Conservation (phyloP, 2,329 filamentous ascomycete genomes). For the Stachybotrys elegans region DNA sequence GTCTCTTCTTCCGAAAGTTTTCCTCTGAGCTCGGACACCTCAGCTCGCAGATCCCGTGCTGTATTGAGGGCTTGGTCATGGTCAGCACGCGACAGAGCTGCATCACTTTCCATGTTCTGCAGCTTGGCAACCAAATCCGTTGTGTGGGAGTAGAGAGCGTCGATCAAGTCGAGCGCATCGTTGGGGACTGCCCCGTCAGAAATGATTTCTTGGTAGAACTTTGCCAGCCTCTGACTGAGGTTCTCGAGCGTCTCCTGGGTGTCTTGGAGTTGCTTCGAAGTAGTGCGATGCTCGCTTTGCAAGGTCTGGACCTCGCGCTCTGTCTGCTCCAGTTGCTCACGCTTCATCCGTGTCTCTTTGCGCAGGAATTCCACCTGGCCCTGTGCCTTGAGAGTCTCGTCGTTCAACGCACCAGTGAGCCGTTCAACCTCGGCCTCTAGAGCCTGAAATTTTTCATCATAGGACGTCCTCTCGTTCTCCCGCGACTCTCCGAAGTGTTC, state of each 20-base stretch:
- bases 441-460: slow-evolving; percentile 62
- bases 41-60: slow-evolving; percentile 49
- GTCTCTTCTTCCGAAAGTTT: slow-evolving; percentile 48
- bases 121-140: slow-evolving; percentile 56
- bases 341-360: slow-evolving; percentile 54
- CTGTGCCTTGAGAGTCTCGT: slow-evolving; percentile 53
- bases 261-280: slow-evolving; percentile 45
- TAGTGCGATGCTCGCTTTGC: slow-evolving; percentile 47
- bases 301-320: slow-evolving; percentile 51
- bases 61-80: slow-evolving; percentile 54
- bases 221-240: slow-evolving; percentile 50
- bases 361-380: slow-evolving; percentile 59
- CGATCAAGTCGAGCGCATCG: slow-evolving; percentile 53
- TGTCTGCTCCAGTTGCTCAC: slow-evolving; percentile 54
- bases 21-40: slow-evolving; percentile 51
- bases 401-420: slow-evolving; percentile 50
- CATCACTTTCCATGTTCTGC: slow-evolving; percentile 54
- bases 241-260: slow-evolving; percentile 47
- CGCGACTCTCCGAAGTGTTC: slow-evolving; percentile 78
- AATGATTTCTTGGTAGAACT: slow-evolving; percentile 54
- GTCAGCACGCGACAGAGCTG: slow-evolving; percentile 57
- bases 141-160: slow-evolving; percentile 53
- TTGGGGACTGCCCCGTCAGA: slow-evolving; percentile 47
- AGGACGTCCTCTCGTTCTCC: slow-evolving; percentile 71
- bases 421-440: slow-evolving; percentile 69